These are phyloP conservation scores for Plasmodium falciparum DNA, from an alignment of 169 alveolate genomes.

Conservation along the genomic window DNA sequence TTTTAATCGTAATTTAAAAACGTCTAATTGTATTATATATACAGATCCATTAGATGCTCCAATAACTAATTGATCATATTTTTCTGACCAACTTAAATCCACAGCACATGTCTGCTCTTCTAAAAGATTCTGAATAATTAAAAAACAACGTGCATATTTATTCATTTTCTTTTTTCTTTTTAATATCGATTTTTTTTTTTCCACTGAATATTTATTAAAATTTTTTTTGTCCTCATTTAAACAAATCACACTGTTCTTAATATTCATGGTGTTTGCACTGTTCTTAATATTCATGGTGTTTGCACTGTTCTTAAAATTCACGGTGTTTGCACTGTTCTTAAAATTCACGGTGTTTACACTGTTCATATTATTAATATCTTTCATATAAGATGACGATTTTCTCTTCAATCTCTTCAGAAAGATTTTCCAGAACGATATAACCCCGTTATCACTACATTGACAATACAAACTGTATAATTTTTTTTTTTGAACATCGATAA, in stretches of 20 bases:
- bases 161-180: constrained; percentile 46
- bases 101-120: constrained; percentile 76
- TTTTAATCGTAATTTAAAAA: constrained; percentile 6
- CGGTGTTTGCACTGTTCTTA: no score
- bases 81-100: constrained; percentile 61
- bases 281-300: no score
- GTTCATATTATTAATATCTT: no score
- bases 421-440: constrained; percentile 53
- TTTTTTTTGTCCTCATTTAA: background rate
- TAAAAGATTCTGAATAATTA: constrained; percentile 43
- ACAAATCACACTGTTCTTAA: background rate
- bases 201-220: background rate
- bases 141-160: constrained; percentile 66
- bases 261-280: no score
- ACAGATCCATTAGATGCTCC: constrained; percentile 75
- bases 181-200: background rate
- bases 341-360: no score
- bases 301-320: no score
- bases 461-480: constrained; percentile 70
- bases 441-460: constrained; percentile 74
- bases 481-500: constrained; percentile 23
- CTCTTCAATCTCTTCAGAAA: constrained; percentile 33
- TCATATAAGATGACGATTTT: background rate
- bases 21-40: constrained; percentile 38
- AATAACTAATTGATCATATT: constrained; percentile 43